Percentiles rank a stretch among this genome's conserved stretches.
phyloP scores from a whole-genome alignment of 768 basidiomycete species.

The Cystobasidium ongulense region DNA sequence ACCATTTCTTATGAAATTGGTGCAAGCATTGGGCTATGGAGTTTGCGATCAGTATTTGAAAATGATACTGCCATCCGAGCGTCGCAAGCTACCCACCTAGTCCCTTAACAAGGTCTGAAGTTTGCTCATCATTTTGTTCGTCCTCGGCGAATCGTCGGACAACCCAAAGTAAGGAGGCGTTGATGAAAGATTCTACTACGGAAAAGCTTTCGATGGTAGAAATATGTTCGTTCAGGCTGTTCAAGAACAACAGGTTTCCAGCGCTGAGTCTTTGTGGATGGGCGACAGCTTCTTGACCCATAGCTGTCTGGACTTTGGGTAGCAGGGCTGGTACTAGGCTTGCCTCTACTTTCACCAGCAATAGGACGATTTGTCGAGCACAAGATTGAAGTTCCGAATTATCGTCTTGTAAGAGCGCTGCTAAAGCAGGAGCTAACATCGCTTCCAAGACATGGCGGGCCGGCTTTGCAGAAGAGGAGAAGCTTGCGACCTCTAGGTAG shows the following conservation, averaged over 20 bases:
- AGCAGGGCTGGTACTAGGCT: not conserved
- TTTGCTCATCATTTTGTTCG: constrained; percentile 33
- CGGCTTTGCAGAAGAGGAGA: not conserved
- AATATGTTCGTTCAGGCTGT: not conserved
- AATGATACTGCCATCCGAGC: not conserved
- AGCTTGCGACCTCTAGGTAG: not conserved
- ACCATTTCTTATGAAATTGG: constrained; percentile 34
- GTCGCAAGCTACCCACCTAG: constrained; percentile 33
- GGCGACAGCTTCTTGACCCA: not conserved
- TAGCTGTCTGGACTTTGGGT: not conserved
- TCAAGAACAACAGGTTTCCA: not conserved
- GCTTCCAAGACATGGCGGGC: not conserved
- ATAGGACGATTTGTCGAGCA: not conserved
- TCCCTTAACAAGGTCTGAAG: constrained; percentile 23
- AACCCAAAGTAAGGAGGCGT: constrained; percentile 54
- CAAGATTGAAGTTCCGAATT: not conserved
- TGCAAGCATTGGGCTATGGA: not conserved
- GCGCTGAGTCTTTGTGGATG: not conserved
- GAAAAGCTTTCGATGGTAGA: not conserved
- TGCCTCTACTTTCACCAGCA: not conserved
- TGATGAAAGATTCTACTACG: constrained; percentile 39
- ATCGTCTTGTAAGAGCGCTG: not conserved
- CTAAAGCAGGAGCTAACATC: not conserved
- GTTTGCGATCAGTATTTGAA: not conserved
- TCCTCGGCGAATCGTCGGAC: constrained; percentile 50